These are phyloP conservation scores for Ascobolus immersus DNA, from an alignment of 495 filamentous ascomycete species.

Conservation along the genomic window DNA sequence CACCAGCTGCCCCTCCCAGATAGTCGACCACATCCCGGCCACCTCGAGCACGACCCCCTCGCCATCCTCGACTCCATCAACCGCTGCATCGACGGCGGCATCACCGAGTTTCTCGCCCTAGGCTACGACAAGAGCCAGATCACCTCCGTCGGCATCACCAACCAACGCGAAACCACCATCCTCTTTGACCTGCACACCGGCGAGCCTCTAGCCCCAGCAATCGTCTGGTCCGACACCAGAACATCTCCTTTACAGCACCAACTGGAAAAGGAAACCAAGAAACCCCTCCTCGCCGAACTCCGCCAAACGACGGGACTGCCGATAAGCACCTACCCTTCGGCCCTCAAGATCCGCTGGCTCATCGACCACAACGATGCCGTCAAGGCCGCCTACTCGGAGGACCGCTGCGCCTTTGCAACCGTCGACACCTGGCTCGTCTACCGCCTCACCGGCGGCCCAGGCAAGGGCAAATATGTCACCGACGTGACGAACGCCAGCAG, in stretches of 20 bases:
- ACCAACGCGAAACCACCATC: constrained; percentile 68
- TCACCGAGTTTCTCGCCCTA: constrained; percentile 39
- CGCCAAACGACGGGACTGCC: constrained; percentile 55
- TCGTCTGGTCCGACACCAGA: constrained; percentile 85
- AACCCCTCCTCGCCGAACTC: constrained; percentile 5
- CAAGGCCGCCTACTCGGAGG: constrained; percentile 50
- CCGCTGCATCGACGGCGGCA: constrained; percentile 61
- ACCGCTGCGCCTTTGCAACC: constrained; percentile 71
- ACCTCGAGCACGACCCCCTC: constrained; percentile 80
- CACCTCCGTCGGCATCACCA: constrained; percentile 74
- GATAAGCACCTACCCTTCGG: constrained; percentile 80
- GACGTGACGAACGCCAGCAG: constrained; percentile 80
- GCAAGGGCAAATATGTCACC: constrained; percentile 45
- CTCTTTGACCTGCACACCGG: constrained; percentile 28
- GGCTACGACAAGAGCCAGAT: constrained; percentile 50
- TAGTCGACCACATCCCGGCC: constrained; percentile 68
- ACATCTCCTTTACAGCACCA: constrained; percentile 55
- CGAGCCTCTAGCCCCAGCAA: constrained; percentile 63
- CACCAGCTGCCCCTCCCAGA: constrained; percentile 87
- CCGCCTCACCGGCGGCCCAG: constrained; percentile 61
- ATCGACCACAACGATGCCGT: constrained; percentile 47
- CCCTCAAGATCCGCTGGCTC: constrained; percentile 73
- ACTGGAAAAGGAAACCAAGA: no score
- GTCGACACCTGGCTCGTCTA: constrained; percentile 84
- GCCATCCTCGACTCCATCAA: constrained; percentile 59